These are phyloP conservation scores for Spinellus fusiger DNA, from an alignment of 192 early-diverging fungal species.

Conservation along the genomic window DNA sequence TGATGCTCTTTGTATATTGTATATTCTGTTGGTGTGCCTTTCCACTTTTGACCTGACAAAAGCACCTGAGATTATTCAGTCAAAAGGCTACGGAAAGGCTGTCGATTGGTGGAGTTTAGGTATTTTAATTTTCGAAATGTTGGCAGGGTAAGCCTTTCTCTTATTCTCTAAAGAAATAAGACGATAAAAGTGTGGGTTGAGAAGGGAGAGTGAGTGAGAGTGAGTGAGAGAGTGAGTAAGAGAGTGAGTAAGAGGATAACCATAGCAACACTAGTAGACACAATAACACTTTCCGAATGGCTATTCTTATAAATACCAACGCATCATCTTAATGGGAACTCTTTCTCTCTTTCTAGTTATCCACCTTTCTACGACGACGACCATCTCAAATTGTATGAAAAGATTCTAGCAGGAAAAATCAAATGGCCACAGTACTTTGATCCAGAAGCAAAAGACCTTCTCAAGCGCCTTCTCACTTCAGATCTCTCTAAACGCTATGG, in stretches of 20 bases:
- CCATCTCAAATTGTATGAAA: conserved; percentile 89
- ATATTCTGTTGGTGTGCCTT: too few species aligned
- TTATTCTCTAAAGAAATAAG: too few species aligned
- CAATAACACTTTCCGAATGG: not conserved
- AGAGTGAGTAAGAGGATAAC: too few species aligned
- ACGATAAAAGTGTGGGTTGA: too few species aligned
- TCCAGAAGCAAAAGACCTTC: conserved; percentile 64
- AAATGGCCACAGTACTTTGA: conserved; percentile 72
- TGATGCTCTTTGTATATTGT: too few species aligned
- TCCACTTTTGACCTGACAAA: not conserved
- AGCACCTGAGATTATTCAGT: conserved; percentile 87
- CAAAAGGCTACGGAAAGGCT: conserved; percentile 86
- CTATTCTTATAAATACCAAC: not conserved
- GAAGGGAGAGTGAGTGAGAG: not conserved
- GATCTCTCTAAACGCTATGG: conserved; percentile 76
- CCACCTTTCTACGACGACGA: conserved; percentile 96
- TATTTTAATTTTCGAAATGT: conserved; percentile 91
- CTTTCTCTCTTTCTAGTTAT: conserved; percentile 27
- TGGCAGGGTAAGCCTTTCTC: conserved; percentile 57
- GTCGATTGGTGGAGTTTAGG: conserved; percentile 97
- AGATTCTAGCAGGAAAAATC: conserved; percentile 75
- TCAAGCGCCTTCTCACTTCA: conserved; percentile 62
- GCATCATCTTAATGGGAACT: not conserved
- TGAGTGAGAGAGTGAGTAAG: not conserved
- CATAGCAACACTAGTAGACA: too few species aligned